phyloP scores from a whole-genome alignment of 1,284 basidiomycete genomes.

The Mycena sp. region DNA sequence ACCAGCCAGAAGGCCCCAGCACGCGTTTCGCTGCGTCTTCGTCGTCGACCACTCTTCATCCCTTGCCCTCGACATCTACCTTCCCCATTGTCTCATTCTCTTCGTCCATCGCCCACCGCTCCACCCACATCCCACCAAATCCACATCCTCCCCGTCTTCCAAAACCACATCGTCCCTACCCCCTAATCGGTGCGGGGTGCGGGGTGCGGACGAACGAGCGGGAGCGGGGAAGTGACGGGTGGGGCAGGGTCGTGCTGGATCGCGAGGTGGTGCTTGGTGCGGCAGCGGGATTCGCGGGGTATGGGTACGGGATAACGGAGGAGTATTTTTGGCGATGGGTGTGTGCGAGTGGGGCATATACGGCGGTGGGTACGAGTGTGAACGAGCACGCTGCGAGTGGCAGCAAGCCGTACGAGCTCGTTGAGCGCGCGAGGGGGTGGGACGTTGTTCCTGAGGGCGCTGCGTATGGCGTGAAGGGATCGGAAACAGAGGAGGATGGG shows the following conservation, averaged over 20 bases:
- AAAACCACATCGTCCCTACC: neutral
- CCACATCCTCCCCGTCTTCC: neutral
- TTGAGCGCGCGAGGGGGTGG: no score
- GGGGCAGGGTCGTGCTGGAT: neutral
- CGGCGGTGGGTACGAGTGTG: conserved; percentile 1
- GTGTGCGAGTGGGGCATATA: neutral
- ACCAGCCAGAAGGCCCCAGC: no score
- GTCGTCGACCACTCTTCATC: neutral
- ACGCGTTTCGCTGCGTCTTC: neutral
- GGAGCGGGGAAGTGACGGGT: neutral
- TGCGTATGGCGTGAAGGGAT: neutral
- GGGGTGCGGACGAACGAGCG: neutral
- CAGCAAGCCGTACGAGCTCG: neutral
- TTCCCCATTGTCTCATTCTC: conserved; percentile 3
- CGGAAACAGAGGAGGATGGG: neutral
- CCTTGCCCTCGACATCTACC: neutral
- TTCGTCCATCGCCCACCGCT: conserved; percentile 1
- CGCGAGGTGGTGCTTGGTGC: no score
- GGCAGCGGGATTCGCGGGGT: no score
- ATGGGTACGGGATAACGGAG: neutral
- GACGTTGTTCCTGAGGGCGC: no score
- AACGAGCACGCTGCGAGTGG: neutral
- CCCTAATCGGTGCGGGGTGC: neutral
- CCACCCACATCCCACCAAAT: neutral
- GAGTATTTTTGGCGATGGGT: neutral